Conservation (phyloP, 768 basidiomycete species). For the Podaxis sp. region DNA sequence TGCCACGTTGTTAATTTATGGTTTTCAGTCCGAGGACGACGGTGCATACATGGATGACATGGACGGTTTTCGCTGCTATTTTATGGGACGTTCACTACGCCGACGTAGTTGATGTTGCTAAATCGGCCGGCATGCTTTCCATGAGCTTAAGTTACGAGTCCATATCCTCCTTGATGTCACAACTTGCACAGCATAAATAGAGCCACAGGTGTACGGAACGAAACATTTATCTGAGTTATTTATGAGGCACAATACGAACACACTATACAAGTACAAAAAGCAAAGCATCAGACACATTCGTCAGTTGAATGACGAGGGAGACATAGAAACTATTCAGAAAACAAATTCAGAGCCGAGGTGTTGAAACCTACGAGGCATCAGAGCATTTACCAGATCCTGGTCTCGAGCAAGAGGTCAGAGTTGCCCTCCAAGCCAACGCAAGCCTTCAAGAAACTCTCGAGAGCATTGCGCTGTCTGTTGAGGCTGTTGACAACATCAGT, state of each 20-base stretch:
- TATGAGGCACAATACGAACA: neutral
- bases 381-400: conserved; percentile 76
- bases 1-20: neutral
- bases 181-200: too few relatives aligned
- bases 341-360: neutral
- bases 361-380: neutral
- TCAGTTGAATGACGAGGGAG: neutral
- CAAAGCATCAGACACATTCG: neutral
- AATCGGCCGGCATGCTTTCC: neutral
- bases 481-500: conserved; percentile 95
- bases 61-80: neutral
- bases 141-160: neutral
- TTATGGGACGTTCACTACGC: neutral
- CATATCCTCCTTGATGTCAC: neutral
- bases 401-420: conserved; percentile 81
- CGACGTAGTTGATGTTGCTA: too few relatives aligned
- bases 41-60: neutral
- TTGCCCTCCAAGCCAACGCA: conserved; percentile 85
- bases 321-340: neutral
- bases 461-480: conserved; percentile 90
- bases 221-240: too few relatives aligned
- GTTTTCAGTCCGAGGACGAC: neutral
- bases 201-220: too few relatives aligned
- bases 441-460: conserved; percentile 93
- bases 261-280: neutral